Evolutionary conservation across 139 green algal genomes (phyloP), one percentile per base, ranked within the genome.

Genomic region (Chlamydomonas incerta): DNA sequence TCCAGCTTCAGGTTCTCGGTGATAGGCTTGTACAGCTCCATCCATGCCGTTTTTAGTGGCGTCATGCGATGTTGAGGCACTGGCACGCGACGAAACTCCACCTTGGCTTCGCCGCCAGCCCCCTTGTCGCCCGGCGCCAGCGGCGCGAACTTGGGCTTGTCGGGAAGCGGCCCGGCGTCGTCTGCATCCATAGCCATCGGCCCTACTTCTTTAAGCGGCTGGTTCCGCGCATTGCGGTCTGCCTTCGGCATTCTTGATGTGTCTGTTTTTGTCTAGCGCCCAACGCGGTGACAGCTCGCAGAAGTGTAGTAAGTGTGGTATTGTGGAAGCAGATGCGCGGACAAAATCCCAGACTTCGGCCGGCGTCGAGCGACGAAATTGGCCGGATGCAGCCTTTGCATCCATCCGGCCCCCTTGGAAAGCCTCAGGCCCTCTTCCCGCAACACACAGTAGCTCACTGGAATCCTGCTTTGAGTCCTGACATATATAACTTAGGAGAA

Each of bases 1-100:
- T 99, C 98, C 65, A 99, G 91, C 86, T 99, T 98, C 71, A 99
- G 91, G 63, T 98, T 94, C 31, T 99, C 94, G n/a, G 96, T 99
- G 71, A 99, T 94, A 14, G 98, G 98, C 74, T 96, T 95, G 87
- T 99, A 99, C 0, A 99, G 91, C 50, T 95, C 88, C 91, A 99
- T 95, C 98, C 98, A 99, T 35, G 90, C 89, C 21, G 96, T 97
- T 63, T 99, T 99, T 34, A 99, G 87, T 15, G 98, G 98, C 17
- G 97, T 99, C 92, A 99, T 96, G 24, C 98, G 87, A 83, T 99
- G 94, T 89, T 97, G 89, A 0, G 97, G 97, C 28, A 99, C 97
- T 20, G 95, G 90, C 29, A 97, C 88, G 28, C 80, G 80, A 55
- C 80, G 67, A 23, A 77, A 86, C 71, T 86, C 80, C 18, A 86